Conservation (phyloP, 106 monocot genomes). For the Dendrobium chrysotoxum region DNA sequence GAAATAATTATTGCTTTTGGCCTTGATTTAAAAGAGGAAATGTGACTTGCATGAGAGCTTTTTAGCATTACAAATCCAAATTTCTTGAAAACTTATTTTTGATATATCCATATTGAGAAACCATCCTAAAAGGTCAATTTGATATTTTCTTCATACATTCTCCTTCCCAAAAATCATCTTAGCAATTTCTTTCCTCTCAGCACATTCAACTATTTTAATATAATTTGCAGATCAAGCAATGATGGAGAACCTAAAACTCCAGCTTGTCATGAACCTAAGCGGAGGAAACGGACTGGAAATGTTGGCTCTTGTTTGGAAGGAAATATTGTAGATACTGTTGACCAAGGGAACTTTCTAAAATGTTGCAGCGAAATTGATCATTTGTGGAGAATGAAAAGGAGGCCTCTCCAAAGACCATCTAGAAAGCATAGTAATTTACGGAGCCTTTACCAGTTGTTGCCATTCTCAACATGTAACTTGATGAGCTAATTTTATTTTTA, state of each 20-base stretch:
- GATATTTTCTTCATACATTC: background rate
- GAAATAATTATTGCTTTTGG: too few species aligned
- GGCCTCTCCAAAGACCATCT: slow-evolving; percentile 44
- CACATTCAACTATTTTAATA: background rate
- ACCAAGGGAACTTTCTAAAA: slow-evolving; percentile 18
- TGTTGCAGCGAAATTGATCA: slow-evolving; percentile 32
- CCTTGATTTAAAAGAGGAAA: background rate
- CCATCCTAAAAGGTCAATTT: background rate
- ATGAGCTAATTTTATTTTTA: slow-evolving; percentile 2
- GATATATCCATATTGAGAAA: background rate
- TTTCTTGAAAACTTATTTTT: background rate
- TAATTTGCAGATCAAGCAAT: slow-evolving; percentile 26
- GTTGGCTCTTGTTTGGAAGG: slow-evolving; percentile 13
- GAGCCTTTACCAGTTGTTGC: slow-evolving; percentile 7
- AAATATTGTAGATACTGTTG: slow-evolving; percentile 14
- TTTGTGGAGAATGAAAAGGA: slow-evolving; percentile 56
- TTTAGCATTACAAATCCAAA: background rate
- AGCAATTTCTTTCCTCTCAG: background rate
- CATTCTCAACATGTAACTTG: background rate
- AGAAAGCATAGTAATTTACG: slow-evolving; percentile 43
- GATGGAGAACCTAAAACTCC: slow-evolving; percentile 39
- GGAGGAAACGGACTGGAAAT: slow-evolving; percentile 9
- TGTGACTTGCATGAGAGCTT: background rate
- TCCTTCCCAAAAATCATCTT: too few species aligned
- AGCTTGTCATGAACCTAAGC: slow-evolving; percentile 27